phyloP scores from a whole-genome alignment of 768 basidiomycete species.

The Lactifluus volemus region DNA sequence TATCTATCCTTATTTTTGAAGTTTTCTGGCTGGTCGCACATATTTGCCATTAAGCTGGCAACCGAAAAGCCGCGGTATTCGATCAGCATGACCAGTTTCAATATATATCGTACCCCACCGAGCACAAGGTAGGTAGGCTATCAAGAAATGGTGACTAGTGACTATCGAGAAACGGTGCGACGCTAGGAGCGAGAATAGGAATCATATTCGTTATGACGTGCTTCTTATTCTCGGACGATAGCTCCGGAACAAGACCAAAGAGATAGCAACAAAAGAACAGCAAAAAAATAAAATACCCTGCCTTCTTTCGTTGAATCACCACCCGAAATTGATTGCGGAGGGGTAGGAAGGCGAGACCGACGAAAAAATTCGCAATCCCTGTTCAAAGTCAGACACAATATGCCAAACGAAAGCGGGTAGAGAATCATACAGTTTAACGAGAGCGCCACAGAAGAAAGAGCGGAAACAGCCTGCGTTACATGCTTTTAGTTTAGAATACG shows the following conservation, averaged over 20 bases:
- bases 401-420: not conserved
- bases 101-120: not conserved
- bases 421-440: constrained; percentile 20
- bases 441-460: constrained; percentile 25
- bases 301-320: constrained; percentile 59
- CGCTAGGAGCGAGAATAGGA: not conserved
- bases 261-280: constrained; percentile 38
- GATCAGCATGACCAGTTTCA: not conserved
- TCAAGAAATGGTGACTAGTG: not conserved
- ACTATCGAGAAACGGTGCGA: too few relatives aligned
- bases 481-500: not conserved
- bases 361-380: constrained; percentile 83
- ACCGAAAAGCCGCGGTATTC: not conserved
- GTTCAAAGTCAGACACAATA: constrained; percentile 1
- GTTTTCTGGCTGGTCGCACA: too few relatives aligned
- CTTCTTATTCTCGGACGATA: constrained; percentile 21
- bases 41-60: too few relatives aligned
- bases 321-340: constrained; percentile 65
- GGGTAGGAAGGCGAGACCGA: constrained; percentile 81
- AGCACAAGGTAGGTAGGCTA: not conserved
- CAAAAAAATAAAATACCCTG: constrained; percentile 86
- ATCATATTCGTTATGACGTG: not conserved
- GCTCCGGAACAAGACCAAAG: constrained; percentile 24
- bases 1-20: too few relatives aligned
- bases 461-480: constrained; percentile 22